A percentile compares a stretch with the other conserved stretches of the same genome.
Evolutionary conservation across 495 filamentous ascomycete species (phyloP).

Genomic region (Trichocladium uniseriatum): DNA sequence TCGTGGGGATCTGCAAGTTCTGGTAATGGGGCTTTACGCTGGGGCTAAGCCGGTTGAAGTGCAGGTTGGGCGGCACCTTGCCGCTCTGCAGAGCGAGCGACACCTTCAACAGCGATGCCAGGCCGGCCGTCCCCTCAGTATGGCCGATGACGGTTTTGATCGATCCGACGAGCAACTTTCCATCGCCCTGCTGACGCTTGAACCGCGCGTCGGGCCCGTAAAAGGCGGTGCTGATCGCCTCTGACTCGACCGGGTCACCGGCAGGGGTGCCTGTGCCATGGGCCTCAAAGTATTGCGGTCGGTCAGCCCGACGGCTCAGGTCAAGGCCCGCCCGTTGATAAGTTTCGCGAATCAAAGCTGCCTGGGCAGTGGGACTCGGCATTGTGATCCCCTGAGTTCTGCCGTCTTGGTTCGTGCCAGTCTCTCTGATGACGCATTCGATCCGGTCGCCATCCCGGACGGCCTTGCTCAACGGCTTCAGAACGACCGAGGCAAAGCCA

Average conservation of each 20-base stretch:
- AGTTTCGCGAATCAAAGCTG: conserved; percentile 34
- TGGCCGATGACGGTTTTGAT: conserved; percentile 50
- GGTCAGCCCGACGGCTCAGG: conserved; percentile 25
- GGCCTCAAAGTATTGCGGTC: conserved; percentile 36
- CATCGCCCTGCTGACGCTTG: conserved; percentile 10
- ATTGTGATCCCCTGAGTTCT: conserved; percentile 41
- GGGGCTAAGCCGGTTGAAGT: conserved; percentile 41
- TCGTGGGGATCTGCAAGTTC: conserved; percentile 2
- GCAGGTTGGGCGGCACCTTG: conserved; percentile 32
- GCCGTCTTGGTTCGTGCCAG: conserved; percentile 47
- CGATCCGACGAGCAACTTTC: conserved; percentile 41
- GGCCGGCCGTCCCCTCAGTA: conserved; percentile 41
- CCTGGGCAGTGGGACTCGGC: conserved; percentile 43
- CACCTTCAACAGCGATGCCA: conserved; percentile 46
- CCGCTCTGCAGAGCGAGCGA: conserved; percentile 39
- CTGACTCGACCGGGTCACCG: conserved; percentile 14
- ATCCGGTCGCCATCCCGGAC: conserved; percentile 42
- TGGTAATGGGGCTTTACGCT: conserved; percentile 12
- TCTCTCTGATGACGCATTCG: conserved; percentile 49
- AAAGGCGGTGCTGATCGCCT: conserved; percentile 38
- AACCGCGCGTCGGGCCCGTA: background rate
- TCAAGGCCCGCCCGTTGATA: conserved; percentile 40
- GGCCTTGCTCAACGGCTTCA: conserved; percentile 47
- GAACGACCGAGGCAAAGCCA: conserved; percentile 40
- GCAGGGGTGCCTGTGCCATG: conserved; percentile 22